phyloP scores from a whole-genome alignment of 202 grass and related monocot species.

The Saccharum hybrid region DNA sequence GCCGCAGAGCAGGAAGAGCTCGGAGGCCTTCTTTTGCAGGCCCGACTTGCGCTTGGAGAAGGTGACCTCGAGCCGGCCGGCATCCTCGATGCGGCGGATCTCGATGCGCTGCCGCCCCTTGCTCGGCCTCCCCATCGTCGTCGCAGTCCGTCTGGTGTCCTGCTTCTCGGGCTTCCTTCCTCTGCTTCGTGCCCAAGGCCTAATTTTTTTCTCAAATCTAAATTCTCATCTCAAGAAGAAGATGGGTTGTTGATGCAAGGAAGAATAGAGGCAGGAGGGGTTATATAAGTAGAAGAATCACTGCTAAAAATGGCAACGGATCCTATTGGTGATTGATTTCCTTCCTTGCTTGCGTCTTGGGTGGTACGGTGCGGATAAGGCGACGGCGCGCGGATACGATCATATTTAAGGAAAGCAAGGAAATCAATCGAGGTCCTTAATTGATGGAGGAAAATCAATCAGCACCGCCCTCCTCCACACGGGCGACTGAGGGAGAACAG shows the following conservation, averaged over 20 bases:
- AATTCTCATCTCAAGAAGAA: not conserved
- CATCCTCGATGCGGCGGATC: slow-evolving; percentile 27
- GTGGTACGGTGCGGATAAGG: not conserved
- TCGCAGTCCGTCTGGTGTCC: not conserved
- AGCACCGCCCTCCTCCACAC: not conserved
- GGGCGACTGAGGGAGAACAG: not conserved
- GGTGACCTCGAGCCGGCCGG: slow-evolving; percentile 31
- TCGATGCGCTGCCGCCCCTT: slow-evolving; percentile 37
- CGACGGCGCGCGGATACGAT: not conserved
- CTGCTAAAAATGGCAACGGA: not conserved
- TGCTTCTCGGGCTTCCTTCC: not conserved
- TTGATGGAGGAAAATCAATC: not conserved
- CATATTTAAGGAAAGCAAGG: not conserved
- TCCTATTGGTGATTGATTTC: not conserved
- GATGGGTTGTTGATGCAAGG: not conserved
- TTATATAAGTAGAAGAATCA: not conserved
- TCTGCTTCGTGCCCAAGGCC: not conserved
- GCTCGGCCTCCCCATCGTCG: slow-evolving; percentile 26
- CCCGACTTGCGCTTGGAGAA: slow-evolving; percentile 38
- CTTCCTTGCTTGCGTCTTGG: not conserved
- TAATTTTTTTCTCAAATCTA: not conserved
- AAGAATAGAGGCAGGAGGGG: not conserved
- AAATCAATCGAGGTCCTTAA: slow-evolving; percentile 4
- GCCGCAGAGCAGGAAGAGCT: slow-evolving; percentile 39
- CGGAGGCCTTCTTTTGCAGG: slow-evolving; percentile 30